These are phyloP conservation scores for Fomes fomentarius DNA, from an alignment of 1,284 basidiomycete genomes.

Conservation along the genomic window DNA sequence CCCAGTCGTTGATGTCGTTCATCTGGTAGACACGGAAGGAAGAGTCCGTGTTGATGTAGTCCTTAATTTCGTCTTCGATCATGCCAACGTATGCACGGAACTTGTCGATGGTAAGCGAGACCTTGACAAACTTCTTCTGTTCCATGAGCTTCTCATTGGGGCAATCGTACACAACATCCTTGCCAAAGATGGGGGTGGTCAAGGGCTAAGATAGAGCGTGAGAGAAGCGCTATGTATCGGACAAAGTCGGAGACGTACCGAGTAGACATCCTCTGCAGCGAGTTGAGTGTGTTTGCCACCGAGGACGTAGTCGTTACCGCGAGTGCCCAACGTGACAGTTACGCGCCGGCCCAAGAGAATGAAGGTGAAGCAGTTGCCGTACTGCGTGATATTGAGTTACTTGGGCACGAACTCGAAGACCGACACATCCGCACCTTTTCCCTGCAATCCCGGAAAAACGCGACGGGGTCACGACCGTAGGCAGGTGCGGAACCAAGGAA, in stretches of 20 bases:
- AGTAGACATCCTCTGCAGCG: constrained; percentile 97
- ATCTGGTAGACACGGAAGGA: constrained; percentile 64
- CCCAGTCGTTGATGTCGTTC: constrained; percentile 72
- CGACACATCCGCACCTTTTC: constrained; percentile 69
- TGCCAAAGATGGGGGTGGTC: constrained; percentile 94
- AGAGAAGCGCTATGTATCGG: not conserved
- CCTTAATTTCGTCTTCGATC: constrained; percentile 84
- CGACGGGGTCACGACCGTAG: constrained; percentile 83
- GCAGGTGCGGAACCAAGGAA: constrained; percentile 75
- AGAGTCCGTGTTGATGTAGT: constrained; percentile 68
- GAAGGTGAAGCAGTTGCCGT: constrained; percentile 91
- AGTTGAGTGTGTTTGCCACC: constrained; percentile 93
- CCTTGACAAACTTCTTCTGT: constrained; percentile 98
- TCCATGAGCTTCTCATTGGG: constrained; percentile 99
- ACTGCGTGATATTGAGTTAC: constrained; percentile 38
- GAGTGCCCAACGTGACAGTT: constrained; percentile 90
- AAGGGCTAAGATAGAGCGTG: constrained; percentile 59
- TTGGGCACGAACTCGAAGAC: not conserved
- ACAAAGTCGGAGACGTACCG: constrained; percentile 48
- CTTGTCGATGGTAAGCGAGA: constrained; percentile 92
- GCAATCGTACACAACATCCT: constrained; percentile 97
- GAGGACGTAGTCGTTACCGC: constrained; percentile 94
- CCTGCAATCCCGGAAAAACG: constrained; percentile 74
- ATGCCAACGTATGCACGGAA: constrained; percentile 90
- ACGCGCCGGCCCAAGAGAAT: constrained; percentile 87